Conservation (phyloP, 352 stramenopile genomes). For the Saprolegnia diclina region DNA sequence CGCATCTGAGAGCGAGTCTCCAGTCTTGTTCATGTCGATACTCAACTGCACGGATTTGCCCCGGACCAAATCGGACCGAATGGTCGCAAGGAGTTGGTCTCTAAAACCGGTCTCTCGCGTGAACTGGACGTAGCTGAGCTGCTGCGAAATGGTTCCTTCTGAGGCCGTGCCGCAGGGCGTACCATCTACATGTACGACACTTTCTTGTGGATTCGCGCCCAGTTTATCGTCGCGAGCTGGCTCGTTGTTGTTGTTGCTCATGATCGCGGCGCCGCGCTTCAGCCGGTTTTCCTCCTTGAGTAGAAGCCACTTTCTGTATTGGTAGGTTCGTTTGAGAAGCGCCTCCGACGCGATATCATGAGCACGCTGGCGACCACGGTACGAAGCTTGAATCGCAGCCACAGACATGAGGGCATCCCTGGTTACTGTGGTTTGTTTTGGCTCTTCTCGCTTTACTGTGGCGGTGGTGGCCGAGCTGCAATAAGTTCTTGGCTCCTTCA, state of each 20-base stretch:
- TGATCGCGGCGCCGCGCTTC: background rate
- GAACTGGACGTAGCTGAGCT: background rate
- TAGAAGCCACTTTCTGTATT: slow-evolving; percentile 16
- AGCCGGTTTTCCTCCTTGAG: slow-evolving; percentile 6
- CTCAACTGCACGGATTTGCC: background rate
- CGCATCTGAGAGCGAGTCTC: slow-evolving; percentile 7
- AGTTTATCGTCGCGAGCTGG: background rate
- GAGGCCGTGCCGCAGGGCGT: background rate
- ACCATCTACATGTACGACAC: background rate
- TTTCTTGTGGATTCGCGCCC: background rate
- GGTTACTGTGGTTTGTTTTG: background rate
- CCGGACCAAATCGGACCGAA: slow-evolving; percentile 3
- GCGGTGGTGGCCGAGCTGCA: background rate
- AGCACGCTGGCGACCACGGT: background rate
- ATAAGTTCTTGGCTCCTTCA: slow-evolving; percentile 6
- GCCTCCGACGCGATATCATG: background rate
- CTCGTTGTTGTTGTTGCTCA: background rate
- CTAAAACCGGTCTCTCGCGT: background rate
- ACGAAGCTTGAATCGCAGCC: slow-evolving; percentile 24
- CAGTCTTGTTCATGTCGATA: background rate
- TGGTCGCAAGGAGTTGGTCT: background rate
- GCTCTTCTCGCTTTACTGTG: background rate
- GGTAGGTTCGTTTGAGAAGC: background rate
- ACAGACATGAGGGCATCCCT: slow-evolving; percentile 5
- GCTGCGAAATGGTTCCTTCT: background rate